Conservation (phyloP, 768 basidiomycete species). For the Butyriboletus loyo region DNA sequence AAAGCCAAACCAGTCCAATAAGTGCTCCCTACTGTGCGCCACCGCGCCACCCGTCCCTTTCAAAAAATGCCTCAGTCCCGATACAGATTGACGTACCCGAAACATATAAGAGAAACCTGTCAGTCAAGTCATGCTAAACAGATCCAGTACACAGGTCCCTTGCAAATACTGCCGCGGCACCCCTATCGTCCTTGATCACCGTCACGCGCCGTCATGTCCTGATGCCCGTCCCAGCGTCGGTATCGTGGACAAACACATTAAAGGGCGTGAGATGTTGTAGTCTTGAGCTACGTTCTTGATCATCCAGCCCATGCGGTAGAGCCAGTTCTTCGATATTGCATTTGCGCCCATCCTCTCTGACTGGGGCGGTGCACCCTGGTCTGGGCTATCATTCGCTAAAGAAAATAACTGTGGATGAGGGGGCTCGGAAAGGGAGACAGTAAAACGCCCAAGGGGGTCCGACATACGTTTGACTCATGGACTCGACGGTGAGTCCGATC, state of each 20-base stretch:
- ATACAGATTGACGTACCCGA: no score
- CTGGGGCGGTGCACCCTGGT: conserved; percentile 55
- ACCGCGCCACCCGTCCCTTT: no score
- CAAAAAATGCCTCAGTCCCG: no score
- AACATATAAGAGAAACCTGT: no score
- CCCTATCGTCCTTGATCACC: conserved; percentile 77
- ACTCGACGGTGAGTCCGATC: conserved; percentile 76
- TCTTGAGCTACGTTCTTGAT: conserved; percentile 82
- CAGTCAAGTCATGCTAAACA: no score
- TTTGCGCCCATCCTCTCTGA: conserved; percentile 61
- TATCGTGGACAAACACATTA: conserved; percentile 60
- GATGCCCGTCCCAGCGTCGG: no score
- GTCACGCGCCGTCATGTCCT: conserved; percentile 51
- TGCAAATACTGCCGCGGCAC: conserved; percentile 76
- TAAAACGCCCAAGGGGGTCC: no score
- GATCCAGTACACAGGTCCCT: conserved; percentile 36
- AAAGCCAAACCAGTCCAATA: no score
- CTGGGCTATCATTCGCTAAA: conserved; percentile 43
- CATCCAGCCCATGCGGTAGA: conserved; percentile 85
- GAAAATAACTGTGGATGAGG: background rate
- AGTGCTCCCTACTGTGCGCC: no score
- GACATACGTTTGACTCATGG: conserved; percentile 74
- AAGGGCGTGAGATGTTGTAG: conserved; percentile 69
- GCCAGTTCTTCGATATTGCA: conserved; percentile 55
- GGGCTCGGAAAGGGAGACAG: no score